A percentile compares a stretch with the other conserved stretches of the same genome.
phyloP scores from a whole-genome alignment of 2,329 filamentous ascomycete species.

The Fusarium chlamydosporum region DNA sequence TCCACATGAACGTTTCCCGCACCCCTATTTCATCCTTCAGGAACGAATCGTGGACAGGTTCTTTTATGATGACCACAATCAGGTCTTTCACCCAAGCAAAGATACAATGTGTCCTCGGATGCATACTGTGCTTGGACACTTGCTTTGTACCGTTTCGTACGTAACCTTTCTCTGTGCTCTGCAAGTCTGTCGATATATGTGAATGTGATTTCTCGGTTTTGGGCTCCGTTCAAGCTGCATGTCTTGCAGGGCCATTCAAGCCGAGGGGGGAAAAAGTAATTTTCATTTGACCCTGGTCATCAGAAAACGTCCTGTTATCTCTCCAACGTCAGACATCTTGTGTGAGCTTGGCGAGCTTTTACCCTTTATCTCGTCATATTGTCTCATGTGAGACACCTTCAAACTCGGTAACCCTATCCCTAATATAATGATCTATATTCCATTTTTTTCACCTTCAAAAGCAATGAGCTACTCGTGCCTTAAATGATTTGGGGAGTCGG shows the following conservation, averaged over 20 bases:
- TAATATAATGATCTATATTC: slow-evolving; percentile 1
- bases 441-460: slow-evolving; percentile 16
- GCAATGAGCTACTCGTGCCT: slow-evolving; percentile 10
- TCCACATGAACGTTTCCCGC: slow-evolving; percentile 22
- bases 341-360: slow-evolving; percentile 12
- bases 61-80: slow-evolving; percentile 27
- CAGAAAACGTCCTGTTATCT: slow-evolving; percentile 23
- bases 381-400: slow-evolving; percentile 17
- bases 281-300: background rate
- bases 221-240: slow-evolving; percentile 1
- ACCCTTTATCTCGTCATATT: slow-evolving; percentile 36
- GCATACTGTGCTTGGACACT: background rate
- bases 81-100: slow-evolving; percentile 9
- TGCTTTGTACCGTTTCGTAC: slow-evolving; percentile 11
- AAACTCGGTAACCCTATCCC: slow-evolving; percentile 13
- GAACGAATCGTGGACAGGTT: slow-evolving; percentile 21
- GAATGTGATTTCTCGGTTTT: background rate
- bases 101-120: background rate
- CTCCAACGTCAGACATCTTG: slow-evolving; percentile 13
- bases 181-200: background rate
- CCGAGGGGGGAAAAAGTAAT: slow-evolving; percentile 1
- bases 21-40: slow-evolving; percentile 30
- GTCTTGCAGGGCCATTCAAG: background rate
- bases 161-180: background rate
- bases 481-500: slow-evolving; percentile 12